These are phyloP conservation scores for Dendrothele bispora DNA, from an alignment of 768 basidiomycete species.

Conservation along the genomic window DNA sequence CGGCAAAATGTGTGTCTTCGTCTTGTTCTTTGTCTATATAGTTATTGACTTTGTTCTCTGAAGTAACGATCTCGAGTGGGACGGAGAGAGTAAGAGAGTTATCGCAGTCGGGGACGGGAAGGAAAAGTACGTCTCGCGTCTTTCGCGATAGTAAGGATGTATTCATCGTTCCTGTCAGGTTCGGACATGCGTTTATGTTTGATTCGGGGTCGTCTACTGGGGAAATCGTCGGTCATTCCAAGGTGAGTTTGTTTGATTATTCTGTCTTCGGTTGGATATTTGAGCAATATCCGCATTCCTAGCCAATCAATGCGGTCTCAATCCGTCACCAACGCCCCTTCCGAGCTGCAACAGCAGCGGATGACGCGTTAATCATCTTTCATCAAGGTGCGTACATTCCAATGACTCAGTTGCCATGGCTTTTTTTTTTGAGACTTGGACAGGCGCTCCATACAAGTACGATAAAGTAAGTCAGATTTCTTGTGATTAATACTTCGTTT, in stretches of 20 bases:
- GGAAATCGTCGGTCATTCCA: constrained; percentile 87
- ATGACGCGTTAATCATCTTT: constrained; percentile 81
- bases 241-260: constrained; percentile 43
- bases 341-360: constrained; percentile 85
- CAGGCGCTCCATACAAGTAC: constrained; percentile 87
- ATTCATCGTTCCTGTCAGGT: constrained; percentile 42
- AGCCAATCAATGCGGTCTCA: constrained; percentile 85
- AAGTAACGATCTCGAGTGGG: constrained; percentile 95
- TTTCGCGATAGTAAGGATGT: neutral
- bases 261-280: neutral
- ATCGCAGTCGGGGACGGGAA: constrained; percentile 91
- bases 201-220: constrained; percentile 85
- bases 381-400: constrained; percentile 57
- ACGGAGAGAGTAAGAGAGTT: constrained; percentile 94
- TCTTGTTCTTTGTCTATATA: neutral
- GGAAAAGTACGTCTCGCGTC: constrained; percentile 62
- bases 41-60: neutral
- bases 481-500: too few species aligned
- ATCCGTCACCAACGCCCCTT: constrained; percentile 89
- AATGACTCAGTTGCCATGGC: neutral
- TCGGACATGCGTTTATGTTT: constrained; percentile 81
- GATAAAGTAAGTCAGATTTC: constrained; percentile 54
- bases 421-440: neutral
- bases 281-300: too few species aligned
- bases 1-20: constrained; percentile 62